Evolutionary conservation across 805 yeast genomes (phyloP).

Genomic region (Starmerella scarabaei): DNA sequence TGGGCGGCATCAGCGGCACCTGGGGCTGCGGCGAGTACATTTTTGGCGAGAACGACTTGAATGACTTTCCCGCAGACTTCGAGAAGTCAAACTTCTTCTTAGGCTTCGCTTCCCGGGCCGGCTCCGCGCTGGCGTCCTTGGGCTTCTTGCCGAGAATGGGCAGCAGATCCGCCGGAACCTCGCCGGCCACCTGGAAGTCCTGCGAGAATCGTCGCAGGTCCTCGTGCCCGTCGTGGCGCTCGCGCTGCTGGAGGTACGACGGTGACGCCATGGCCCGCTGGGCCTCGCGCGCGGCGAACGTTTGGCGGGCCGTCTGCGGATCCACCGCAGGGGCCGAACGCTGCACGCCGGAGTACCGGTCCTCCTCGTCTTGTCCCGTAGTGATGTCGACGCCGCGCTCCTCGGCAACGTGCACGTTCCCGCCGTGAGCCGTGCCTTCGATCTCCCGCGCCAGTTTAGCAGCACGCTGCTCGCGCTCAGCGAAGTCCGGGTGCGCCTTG

Average conservation of each 20-base stretch:
- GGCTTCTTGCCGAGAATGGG: conserved; percentile 53
- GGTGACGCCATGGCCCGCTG: conserved; percentile 22
- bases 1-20: not conserved
- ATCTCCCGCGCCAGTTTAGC: conserved; percentile 73
- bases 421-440: conserved; percentile 48
- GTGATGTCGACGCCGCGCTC: conserved; percentile 71
- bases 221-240: conserved; percentile 25
- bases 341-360: conserved; percentile 84
- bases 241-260: conserved; percentile 22
- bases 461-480: conserved; percentile 53
- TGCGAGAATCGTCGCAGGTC: conserved; percentile 64
- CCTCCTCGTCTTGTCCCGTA: conserved; percentile 92
- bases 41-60: not conserved
- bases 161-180: conserved; percentile 49
- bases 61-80: not conserved
- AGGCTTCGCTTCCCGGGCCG: not conserved
- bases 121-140: not conserved
- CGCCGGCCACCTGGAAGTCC: conserved; percentile 49
- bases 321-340: too few species aligned
- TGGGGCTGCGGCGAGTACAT: not conserved
- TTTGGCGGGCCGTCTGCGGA: not conserved
- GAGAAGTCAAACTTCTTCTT: not conserved
- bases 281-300: conserved; percentile 15
- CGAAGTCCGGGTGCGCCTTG: conserved; percentile 59
- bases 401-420: conserved; percentile 75